phyloP scores from a whole-genome alignment of 129 eudicot genomes.

The Saussurea involucrata region DNA sequence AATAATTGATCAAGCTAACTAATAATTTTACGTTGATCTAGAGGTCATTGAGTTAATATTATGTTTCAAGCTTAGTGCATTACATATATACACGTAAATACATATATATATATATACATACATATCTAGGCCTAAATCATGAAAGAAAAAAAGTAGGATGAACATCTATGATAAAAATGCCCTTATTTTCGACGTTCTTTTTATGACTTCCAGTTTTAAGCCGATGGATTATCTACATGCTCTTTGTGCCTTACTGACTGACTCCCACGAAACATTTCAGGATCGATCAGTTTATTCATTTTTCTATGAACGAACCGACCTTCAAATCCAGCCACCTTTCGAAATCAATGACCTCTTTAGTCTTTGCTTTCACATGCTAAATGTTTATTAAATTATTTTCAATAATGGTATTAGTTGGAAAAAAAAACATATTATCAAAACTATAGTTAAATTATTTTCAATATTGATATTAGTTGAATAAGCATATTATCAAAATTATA shows the following conservation, averaged over 20 bases:
- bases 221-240: conserved; percentile 3
- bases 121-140: too few relatives aligned
- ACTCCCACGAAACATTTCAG: not conserved
- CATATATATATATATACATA: not conserved
- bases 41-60: not conserved
- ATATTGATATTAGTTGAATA: not conserved
- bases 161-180: not conserved
- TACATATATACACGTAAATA: not conserved
- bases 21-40: not conserved
- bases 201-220: conserved; percentile 3
- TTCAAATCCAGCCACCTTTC: not conserved
- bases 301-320: not conserved
- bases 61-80: not conserved
- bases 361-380: not conserved
- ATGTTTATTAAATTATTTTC: not conserved
- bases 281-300: not conserved
- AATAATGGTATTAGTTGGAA: too few relatives aligned
- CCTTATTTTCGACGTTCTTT: conserved; percentile 14
- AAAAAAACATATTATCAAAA: not conserved
- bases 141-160: not conserved
- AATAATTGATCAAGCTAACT: too few relatives aligned
- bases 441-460: not conserved
- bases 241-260: conserved; percentile 21
- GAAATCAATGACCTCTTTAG: not conserved
- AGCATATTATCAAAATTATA: not conserved